Evolutionary conservation across 805 yeast genomes (phyloP).

Genomic region (Candida sithepensis): DNA sequence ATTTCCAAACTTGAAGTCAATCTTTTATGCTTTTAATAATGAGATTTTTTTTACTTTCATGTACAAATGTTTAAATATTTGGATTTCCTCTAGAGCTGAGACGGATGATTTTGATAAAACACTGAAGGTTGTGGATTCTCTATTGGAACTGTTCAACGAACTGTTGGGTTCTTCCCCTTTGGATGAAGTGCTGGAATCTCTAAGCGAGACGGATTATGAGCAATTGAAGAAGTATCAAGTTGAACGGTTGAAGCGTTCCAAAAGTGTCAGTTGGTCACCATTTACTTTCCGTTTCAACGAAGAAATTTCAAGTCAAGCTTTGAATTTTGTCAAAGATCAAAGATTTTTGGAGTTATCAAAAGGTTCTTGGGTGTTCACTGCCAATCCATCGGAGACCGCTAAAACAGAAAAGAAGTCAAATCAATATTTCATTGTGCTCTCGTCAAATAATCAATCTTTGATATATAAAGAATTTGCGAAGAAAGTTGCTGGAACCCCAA

Average conservation of each 20-base stretch:
- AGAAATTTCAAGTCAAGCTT: slow-evolving; percentile 51
- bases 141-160: slow-evolving; percentile 28
- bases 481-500: slow-evolving; percentile 47
- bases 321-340: slow-evolving; percentile 72
- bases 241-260: slow-evolving; percentile 34
- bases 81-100: slow-evolving; percentile 62
- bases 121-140: slow-evolving; percentile 39
- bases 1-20: slow-evolving; percentile 37
- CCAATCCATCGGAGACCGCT: slow-evolving; percentile 39
- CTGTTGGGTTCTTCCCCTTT: slow-evolving; percentile 23
- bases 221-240: slow-evolving; percentile 56
- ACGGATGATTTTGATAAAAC: slow-evolving; percentile 50
- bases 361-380: slow-evolving; percentile 79
- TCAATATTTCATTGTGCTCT: slow-evolving; percentile 52
- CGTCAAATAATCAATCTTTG: slow-evolving; percentile 62
- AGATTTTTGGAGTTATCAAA: slow-evolving; percentile 65
- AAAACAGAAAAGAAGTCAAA: slow-evolving; percentile 22
- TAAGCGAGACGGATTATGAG: slow-evolving; percentile 41
- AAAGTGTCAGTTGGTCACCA: slow-evolving; percentile 40
- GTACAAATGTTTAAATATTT: slow-evolving; percentile 53
- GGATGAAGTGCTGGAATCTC: slow-evolving; percentile 43
- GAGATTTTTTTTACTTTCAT: slow-evolving; percentile 53
- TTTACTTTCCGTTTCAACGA: slow-evolving; percentile 47
- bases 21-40: slow-evolving; percentile 46
- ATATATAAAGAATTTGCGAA: slow-evolving; percentile 57